Conservation (phyloP, 2,329 filamentous ascomycete species). For the Cladorrhinum sp. region DNA sequence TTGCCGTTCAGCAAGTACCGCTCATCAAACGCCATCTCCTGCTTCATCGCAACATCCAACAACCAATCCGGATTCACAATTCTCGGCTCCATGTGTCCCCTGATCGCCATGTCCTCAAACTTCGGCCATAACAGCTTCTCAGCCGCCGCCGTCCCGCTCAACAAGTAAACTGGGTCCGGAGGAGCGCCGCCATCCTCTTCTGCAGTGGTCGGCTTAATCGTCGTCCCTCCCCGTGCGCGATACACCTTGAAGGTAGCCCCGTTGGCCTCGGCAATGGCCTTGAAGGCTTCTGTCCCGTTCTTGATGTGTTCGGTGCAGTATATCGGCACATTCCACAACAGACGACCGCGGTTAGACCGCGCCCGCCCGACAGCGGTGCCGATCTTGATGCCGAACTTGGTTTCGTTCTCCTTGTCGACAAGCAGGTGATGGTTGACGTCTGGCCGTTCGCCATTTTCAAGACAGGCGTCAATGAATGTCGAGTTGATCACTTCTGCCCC, state of each 20-base stretch:
- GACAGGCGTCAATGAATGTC: constrained; percentile 72
- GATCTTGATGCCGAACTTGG: constrained; percentile 66
- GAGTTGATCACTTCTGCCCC: constrained; percentile 75
- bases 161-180: constrained; percentile 75
- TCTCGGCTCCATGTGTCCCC: constrained; percentile 73
- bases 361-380: constrained; percentile 67
- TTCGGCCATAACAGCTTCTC: constrained; percentile 75
- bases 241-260: constrained; percentile 80
- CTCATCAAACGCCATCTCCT: constrained; percentile 68
- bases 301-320: constrained; percentile 80
- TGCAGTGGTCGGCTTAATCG: constrained; percentile 59
- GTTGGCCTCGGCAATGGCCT: constrained; percentile 82
- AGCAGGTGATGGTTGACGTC: constrained; percentile 65
- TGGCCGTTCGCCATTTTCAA: constrained; percentile 65
- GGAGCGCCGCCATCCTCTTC: constrained; percentile 60
- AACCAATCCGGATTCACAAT: constrained; percentile 89
- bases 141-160: constrained; percentile 64
- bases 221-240: constrained; percentile 66
- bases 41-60: constrained; percentile 82
- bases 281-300: constrained; percentile 81
- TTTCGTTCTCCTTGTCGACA: constrained; percentile 69
- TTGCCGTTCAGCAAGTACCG: constrained; percentile 50
- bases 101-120: constrained; percentile 75
- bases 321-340: constrained; percentile 72
- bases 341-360: constrained; percentile 68